Percentiles rank a stretch among this genome's conserved stretches.
Conservation (phyloP, 2,329 filamentous ascomycete species). For the Amauroascus niger region DNA sequence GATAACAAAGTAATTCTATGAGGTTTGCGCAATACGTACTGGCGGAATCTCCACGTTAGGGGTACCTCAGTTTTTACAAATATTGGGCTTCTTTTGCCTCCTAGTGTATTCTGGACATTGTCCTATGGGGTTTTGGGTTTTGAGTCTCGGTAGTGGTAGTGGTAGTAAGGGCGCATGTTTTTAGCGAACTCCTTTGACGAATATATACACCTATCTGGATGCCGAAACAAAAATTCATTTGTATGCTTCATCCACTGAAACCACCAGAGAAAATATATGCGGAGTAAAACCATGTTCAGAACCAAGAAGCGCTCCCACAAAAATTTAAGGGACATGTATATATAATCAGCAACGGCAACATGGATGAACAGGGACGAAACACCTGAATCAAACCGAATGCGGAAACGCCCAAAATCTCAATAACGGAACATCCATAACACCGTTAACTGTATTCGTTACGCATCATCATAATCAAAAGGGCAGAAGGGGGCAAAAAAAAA, state of each 20-base stretch:
- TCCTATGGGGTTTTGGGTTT: too few relatives aligned
- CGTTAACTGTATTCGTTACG: not conserved
- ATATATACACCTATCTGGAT: too few relatives aligned
- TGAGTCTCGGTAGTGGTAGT: too few relatives aligned
- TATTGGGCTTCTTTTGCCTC: too few relatives aligned
- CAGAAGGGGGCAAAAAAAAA: not conserved
- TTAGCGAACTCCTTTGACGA: too few relatives aligned
- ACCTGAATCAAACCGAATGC: not conserved
- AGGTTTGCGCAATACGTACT: too few relatives aligned
- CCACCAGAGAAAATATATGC: not conserved
- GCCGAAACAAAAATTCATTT: not conserved
- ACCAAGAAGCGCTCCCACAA: not conserved
- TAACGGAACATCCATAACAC: not conserved
- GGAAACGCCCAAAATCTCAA: not conserved
- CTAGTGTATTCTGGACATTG: too few relatives aligned
- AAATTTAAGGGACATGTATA: not conserved
- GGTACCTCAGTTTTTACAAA: too few relatives aligned
- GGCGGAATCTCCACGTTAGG: too few relatives aligned
- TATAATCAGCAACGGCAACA: not conserved
- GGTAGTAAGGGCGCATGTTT: too few relatives aligned
- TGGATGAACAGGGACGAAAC: not conserved
- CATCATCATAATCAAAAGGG: not conserved
- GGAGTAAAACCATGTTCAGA: not conserved
- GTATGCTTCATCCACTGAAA: not conserved
- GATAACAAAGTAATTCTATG: too few relatives aligned